phyloP scores from a whole-genome alignment of 257 asterid genomes.

The Coffea canephora region DNA sequence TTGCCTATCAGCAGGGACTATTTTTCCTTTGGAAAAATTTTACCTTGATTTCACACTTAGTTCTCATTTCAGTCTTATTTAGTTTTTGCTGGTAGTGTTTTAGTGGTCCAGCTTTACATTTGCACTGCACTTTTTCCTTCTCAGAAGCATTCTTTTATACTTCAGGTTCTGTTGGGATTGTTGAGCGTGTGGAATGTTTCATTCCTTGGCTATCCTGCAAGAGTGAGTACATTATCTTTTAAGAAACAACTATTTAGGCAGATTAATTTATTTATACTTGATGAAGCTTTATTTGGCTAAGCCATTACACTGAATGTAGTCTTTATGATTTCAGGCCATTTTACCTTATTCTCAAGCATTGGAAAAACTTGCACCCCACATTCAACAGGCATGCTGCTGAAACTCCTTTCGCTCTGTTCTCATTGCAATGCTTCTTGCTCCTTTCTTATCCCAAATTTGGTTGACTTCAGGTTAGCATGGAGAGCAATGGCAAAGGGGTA shows the following conservation, averaged over 20 bases:
- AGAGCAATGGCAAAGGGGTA: slow-evolving; percentile 98
- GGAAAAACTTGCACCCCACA: slow-evolving; percentile 96
- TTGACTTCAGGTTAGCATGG: slow-evolving; percentile 88
- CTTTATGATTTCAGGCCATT: slow-evolving; percentile 68
- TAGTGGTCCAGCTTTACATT: neutral
- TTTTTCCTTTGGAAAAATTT: neutral
- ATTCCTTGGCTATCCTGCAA: slow-evolving; percentile 93
- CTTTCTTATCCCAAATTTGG: slow-evolving; percentile 10
- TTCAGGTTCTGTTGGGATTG: slow-evolving; percentile 89
- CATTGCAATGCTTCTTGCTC: slow-evolving; percentile 17
- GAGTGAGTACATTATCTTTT: slow-evolving; percentile 58
- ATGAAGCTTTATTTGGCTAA: neutral
- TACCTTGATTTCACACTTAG: neutral
- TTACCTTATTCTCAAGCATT: slow-evolving; percentile 97
- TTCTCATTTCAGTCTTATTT: neutral
- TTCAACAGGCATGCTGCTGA: slow-evolving; percentile 80
- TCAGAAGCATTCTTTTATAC: slow-evolving; percentile 18
- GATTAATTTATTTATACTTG: neutral
- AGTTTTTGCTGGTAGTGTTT: neutral
- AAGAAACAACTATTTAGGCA: neutral
- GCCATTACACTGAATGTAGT: slow-evolving; percentile 11
- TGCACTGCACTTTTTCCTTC: slow-evolving; percentile 2
- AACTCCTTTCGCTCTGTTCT: slow-evolving; percentile 19
- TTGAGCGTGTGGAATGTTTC: slow-evolving; percentile 97
- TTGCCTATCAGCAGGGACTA: neutral